Conservation (phyloP, 2,329 filamentous ascomycete species). For the Lachnellula cervina region DNA sequence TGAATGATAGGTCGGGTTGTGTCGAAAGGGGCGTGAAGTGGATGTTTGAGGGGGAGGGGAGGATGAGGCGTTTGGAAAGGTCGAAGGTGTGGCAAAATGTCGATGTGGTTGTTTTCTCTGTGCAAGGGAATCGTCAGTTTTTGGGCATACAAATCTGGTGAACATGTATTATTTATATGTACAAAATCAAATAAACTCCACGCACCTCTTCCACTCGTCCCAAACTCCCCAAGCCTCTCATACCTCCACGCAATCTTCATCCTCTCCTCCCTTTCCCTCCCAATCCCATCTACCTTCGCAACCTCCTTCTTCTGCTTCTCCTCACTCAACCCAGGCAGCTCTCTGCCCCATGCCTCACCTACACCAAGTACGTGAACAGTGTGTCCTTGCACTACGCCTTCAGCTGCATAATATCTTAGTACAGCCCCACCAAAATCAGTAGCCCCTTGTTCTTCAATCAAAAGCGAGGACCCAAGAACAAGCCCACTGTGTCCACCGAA, state of each 20-base stretch:
- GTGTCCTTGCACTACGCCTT: slow-evolving; percentile 89
- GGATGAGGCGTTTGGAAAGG: slow-evolving; percentile 59
- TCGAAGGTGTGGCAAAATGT: slow-evolving; percentile 71
- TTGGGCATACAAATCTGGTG: slow-evolving; percentile 18
- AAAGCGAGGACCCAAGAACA: slow-evolving; percentile 70
- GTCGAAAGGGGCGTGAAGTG: slow-evolving; percentile 44
- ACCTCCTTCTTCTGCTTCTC: slow-evolving; percentile 34
- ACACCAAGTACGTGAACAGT: slow-evolving; percentile 80
- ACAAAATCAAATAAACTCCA: slow-evolving; percentile 32
- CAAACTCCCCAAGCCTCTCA: slow-evolving; percentile 72
- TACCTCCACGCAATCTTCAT: slow-evolving; percentile 99
- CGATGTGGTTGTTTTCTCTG: slow-evolving; percentile 8
- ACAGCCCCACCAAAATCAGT: slow-evolving; percentile 89
- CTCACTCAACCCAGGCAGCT: slow-evolving; percentile 66
- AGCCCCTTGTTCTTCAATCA: slow-evolving; percentile 85
- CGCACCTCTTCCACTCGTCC: slow-evolving; percentile 41
- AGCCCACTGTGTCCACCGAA: slow-evolving; percentile 84
- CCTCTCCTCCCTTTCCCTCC: slow-evolving; percentile 53
- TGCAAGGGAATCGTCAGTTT: slow-evolving; percentile 7
- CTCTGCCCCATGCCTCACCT: slow-evolving; percentile 73
- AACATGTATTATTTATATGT: slow-evolving; percentile 44
- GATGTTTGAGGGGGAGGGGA: slow-evolving; percentile 47
- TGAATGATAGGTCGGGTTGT: slow-evolving; percentile 24
- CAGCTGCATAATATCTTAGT: slow-evolving; percentile 83
- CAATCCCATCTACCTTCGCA: background rate